These are phyloP conservation scores for Thelephora aurantiotincta DNA, from an alignment of 768 basidiomycete genomes.

Conservation along the genomic window DNA sequence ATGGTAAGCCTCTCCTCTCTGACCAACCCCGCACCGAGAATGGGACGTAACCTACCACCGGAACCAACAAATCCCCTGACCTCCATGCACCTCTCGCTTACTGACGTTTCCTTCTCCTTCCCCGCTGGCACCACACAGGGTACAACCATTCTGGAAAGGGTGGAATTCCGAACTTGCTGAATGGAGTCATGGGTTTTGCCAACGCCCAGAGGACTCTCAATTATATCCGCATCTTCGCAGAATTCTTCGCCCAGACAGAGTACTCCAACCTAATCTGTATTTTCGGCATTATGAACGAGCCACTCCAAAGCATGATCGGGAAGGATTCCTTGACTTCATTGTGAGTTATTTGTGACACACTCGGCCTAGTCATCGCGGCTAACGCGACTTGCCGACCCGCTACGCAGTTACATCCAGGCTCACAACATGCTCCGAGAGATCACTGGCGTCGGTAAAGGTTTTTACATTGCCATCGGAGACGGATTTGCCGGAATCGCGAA, in stretches of 20 bases:
- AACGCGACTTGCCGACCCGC: conserved; percentile 20
- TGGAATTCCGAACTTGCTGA: conserved; percentile 37
- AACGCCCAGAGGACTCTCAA: conserved; percentile 72
- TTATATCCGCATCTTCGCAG: conserved; percentile 58
- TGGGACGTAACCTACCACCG: no score
- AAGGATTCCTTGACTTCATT: conserved; percentile 37
- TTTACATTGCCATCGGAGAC: conserved; percentile 38
- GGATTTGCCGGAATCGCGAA: conserved; percentile 34
- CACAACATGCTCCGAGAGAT: conserved; percentile 56
- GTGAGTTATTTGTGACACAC: conserved; percentile 21
- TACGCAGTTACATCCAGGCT: conserved; percentile 37
- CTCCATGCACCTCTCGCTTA: not conserved
- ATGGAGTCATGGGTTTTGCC: conserved; percentile 72
- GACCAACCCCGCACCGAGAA: not conserved
- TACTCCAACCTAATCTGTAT: conserved; percentile 48
- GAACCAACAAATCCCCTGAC: no score
- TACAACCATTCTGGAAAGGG: conserved; percentile 46
- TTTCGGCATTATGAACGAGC: conserved; percentile 56
- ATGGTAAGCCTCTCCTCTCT: conserved; percentile 26
- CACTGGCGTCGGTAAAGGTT: conserved; percentile 52
- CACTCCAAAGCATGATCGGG: conserved; percentile 38
- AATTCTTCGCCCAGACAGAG: conserved; percentile 70
- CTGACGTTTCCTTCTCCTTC: not conserved
- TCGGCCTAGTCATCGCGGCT: conserved; percentile 12
- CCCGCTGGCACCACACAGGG: conserved; percentile 16